phyloP scores from a whole-genome alignment of 1,284 basidiomycete genomes.

The Acaromyces ingoldii region DNA sequence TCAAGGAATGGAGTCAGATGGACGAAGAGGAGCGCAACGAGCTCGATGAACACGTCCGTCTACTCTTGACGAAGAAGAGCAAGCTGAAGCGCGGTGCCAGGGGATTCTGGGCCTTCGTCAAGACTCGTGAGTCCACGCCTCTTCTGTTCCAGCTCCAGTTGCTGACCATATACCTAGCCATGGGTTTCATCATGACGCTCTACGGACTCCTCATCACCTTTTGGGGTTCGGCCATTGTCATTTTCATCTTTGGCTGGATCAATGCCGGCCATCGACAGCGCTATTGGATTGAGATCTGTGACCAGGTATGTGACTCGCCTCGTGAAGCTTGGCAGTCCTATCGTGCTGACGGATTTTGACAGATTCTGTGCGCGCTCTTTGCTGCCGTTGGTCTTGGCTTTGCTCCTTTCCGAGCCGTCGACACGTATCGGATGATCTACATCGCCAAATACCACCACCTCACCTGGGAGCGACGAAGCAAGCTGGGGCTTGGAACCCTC shows the following conservation, averaged over 20 bases:
- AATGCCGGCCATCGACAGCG: conserved; percentile 18
- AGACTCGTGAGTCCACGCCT: too few relatives aligned
- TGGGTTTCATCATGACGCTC: conserved; percentile 44
- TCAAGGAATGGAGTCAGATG: conserved; percentile 38
- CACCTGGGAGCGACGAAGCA: conserved; percentile 34
- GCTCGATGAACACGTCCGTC: conserved; percentile 72
- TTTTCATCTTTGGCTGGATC: conserved; percentile 45
- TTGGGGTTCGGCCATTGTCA: conserved; percentile 44
- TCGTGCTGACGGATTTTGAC: too few relatives aligned
- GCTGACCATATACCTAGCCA: too few relatives aligned
- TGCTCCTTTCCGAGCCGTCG: conserved; percentile 46
- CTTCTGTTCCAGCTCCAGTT: too few relatives aligned
- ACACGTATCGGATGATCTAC: conserved; percentile 47
- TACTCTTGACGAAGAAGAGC: conserved; percentile 66
- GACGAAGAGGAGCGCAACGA: conserved; percentile 45
- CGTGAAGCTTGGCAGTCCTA: too few relatives aligned
- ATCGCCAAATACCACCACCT: conserved; percentile 46
- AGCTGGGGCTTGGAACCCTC: conserved; percentile 34
- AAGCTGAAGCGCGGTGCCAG: conserved; percentile 51
- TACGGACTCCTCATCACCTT: conserved; percentile 42
- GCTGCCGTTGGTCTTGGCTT: conserved; percentile 44
- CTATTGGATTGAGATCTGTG: conserved; percentile 49
- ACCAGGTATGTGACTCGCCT: too few relatives aligned
- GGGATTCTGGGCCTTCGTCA: conserved; percentile 41
- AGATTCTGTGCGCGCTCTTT: conserved; percentile 46